A percentile compares a stretch with the other conserved stretches of the same genome.
Evolutionary conservation across 768 basidiomycete genomes (phyloP).

Genomic region (Agaricus sinodeliciosus): DNA sequence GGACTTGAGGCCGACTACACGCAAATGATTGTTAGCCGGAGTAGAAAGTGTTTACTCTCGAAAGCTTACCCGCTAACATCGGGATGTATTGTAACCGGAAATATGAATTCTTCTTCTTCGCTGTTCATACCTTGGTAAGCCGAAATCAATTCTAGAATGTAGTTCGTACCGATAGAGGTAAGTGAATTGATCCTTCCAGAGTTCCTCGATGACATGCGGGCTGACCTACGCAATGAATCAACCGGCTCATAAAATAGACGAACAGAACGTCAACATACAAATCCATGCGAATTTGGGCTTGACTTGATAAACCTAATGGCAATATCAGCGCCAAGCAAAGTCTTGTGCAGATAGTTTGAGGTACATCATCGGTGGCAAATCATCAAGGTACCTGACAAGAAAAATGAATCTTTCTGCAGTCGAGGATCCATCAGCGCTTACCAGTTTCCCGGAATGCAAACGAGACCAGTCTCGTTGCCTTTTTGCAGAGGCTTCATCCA

Average conservation of each 20-base stretch:
- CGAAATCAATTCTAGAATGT: not conserved
- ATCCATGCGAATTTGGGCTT: constrained; percentile 64
- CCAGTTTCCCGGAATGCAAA: constrained; percentile 68
- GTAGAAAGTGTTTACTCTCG: not conserved
- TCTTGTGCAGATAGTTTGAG: constrained; percentile 8
- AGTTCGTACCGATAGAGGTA: constrained; percentile 52
- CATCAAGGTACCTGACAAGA: constrained; percentile 54
- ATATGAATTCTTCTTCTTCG: constrained; percentile 61
- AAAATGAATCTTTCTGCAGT: not conserved
- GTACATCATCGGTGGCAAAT: constrained; percentile 70
- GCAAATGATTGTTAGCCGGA: constrained; percentile 1
- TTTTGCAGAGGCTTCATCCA: constrained; percentile 73
- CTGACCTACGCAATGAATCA: constrained; percentile 41
- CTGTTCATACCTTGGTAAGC: constrained; percentile 21
- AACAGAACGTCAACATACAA: constrained; percentile 30
- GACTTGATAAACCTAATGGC: constrained; percentile 59
- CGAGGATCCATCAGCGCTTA: constrained; percentile 16
- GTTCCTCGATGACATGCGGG: constrained; percentile 54
- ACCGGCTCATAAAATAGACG: not conserved
- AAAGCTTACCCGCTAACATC: constrained; percentile 59
- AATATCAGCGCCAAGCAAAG: not conserved
- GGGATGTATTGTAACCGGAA: constrained; percentile 75
- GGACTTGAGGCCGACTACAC: constrained; percentile 55
- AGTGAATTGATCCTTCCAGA: constrained; percentile 72
- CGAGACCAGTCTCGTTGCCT: constrained; percentile 56